A percentile compares a stretch with the other conserved stretches of the same genome.
Conservation (phyloP, 441 rosid genomes). For the Erodium chrysanthum region DNA sequence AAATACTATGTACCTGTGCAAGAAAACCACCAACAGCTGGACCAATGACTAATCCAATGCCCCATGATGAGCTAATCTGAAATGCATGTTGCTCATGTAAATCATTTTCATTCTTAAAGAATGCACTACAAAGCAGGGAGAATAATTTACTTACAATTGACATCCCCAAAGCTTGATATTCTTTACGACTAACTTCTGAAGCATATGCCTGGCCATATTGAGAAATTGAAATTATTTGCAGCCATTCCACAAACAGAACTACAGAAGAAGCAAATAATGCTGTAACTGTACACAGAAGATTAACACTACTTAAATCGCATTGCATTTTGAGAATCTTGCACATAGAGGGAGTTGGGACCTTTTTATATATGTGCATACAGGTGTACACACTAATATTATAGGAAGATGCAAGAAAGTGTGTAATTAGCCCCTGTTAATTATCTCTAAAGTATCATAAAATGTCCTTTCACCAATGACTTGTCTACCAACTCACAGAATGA, state of each 20-base stretch:
- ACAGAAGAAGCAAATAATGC: not conserved
- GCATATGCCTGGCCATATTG: constrained; percentile 39
- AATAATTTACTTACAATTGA: constrained; percentile 28
- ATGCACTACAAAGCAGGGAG: not conserved
- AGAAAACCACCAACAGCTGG: constrained; percentile 50
- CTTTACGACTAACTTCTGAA: constrained; percentile 35
- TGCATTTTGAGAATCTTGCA: no score
- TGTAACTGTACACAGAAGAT: not conserved
- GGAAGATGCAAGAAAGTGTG: no score
- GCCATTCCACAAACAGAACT: not conserved
- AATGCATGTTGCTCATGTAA: not conserved
- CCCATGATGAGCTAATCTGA: constrained; percentile 47
- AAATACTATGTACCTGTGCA: constrained; percentile 29
- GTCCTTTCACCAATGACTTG: no score
- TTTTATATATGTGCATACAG: no score
- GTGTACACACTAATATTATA: no score
- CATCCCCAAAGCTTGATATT: constrained; percentile 41
- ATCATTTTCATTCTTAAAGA: not conserved
- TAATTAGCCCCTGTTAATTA: no score
- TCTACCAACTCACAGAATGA: no score
- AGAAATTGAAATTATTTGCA: not conserved
- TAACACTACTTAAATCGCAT: no score
- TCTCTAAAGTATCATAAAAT: no score
- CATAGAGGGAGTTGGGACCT: no score
- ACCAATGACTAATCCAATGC: constrained; percentile 42